A percentile compares a stretch with the other conserved stretches of the same genome.
These are phyloP conservation scores for Periconia sp. DNA, from an alignment of 2,329 filamentous ascomycete species.

Conservation along the genomic window DNA sequence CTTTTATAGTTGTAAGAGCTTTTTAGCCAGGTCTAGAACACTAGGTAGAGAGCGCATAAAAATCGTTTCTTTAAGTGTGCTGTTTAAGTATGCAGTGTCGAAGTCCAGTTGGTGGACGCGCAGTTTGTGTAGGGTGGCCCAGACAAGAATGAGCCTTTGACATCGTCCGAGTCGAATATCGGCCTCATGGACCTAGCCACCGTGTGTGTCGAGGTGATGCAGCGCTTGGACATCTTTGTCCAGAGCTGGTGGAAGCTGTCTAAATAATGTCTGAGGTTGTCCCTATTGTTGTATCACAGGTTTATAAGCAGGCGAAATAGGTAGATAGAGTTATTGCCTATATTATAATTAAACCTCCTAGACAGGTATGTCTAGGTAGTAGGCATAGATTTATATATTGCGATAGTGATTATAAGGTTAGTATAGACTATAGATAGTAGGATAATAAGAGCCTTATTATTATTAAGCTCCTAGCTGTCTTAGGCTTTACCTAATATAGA, in stretches of 20 bases:
- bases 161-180: constrained; percentile 12
- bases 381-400: background rate
- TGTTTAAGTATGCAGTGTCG: too few species aligned
- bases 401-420: constrained; percentile 4
- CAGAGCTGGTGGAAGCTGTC: constrained; percentile 10
- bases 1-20: too few species aligned
- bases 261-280: constrained; percentile 3
- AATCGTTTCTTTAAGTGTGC: too few species aligned
- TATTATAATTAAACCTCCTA: constrained; percentile 2
- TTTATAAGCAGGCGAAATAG: constrained; percentile 1
- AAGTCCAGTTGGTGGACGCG: too few species aligned
- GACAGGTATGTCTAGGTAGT: constrained; percentile 4
- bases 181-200: constrained; percentile 10
- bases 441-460: constrained; percentile 5
- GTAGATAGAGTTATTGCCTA: constrained; percentile 3
- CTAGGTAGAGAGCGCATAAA: too few species aligned
- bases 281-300: constrained; percentile 1
- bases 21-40: too few species aligned
- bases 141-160: constrained; percentile 19
- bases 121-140: too few species aligned
- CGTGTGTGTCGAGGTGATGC: constrained; percentile 3
- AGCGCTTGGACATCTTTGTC: constrained; percentile 4
- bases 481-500: background rate
- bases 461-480: background rate
- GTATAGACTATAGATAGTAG: constrained; percentile 1